These are phyloP conservation scores for Tolypocladium tundrense DNA, from an alignment of 2,329 filamentous ascomycete genomes.

Conservation along the genomic window DNA sequence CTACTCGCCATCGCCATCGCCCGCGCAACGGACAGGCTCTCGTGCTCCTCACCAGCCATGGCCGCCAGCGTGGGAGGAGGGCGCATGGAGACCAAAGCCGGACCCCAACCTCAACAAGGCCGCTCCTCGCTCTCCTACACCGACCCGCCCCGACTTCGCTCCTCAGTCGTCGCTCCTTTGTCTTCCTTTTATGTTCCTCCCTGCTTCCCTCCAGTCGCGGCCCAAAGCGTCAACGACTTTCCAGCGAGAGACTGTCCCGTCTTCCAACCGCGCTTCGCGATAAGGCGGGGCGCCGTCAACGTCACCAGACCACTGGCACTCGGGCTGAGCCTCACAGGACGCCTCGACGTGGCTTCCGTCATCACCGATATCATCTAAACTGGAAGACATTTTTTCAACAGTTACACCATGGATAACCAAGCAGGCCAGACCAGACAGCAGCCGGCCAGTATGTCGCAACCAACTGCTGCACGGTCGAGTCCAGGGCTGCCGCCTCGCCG, in stretches of 20 bases:
- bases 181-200: background rate
- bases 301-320: background rate
- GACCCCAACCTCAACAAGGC: background rate
- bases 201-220: background rate
- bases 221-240: background rate
- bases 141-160: background rate
- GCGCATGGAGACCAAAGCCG: background rate
- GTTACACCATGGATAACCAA: conserved; percentile 15
- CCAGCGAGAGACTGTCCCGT: background rate
- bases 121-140: background rate
- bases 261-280: background rate
- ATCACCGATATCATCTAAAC: background rate
- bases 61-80: background rate
- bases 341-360: background rate
- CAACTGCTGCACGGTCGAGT: conserved; percentile 15
- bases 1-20: background rate
- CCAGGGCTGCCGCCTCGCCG: conserved; percentile 20
- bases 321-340: background rate
- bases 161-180: background rate
- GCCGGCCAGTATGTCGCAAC: conserved; percentile 12
- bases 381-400: background rate
- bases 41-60: background rate
- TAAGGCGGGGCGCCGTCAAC: background rate
- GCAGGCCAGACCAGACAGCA: conserved; percentile 14
- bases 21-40: background rate